A percentile compares a stretch with the other conserved stretches of the same genome.
These are phyloP conservation scores for Jackrogersella minutella DNA, from an alignment of 495 filamentous ascomycete genomes.

Conservation along the genomic window DNA sequence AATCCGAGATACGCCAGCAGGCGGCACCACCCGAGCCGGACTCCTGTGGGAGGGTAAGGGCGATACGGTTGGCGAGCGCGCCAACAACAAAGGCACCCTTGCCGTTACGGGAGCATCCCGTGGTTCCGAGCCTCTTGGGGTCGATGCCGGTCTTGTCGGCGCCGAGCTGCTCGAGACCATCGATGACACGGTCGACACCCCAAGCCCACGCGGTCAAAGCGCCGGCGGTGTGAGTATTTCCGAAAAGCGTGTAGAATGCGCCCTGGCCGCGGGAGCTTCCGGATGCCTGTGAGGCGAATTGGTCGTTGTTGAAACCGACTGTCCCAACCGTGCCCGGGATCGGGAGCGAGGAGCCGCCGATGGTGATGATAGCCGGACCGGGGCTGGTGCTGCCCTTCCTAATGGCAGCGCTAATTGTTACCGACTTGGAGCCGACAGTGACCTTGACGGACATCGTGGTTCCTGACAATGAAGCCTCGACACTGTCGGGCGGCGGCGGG, in stretches of 20 bases:
- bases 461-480: conserved; percentile 41
- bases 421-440: conserved; percentile 55
- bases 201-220: conserved; percentile 62
- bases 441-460: conserved; percentile 53
- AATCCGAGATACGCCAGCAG: conserved; percentile 60
- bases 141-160: conserved; percentile 54
- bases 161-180: conserved; percentile 58
- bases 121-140: conserved; percentile 56
- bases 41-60: conserved; percentile 62
- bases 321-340: conserved; percentile 56
- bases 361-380: conserved; percentile 59
- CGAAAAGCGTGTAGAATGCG: conserved; percentile 60
- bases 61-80: conserved; percentile 59
- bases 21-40: conserved; percentile 58
- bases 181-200: conserved; percentile 61
- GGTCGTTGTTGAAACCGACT: conserved; percentile 60
- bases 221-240: conserved; percentile 55
- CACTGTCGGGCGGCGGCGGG: conserved; percentile 53
- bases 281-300: conserved; percentile 53
- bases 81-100: conserved; percentile 63
- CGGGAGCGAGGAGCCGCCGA: conserved; percentile 58
- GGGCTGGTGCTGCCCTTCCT: conserved; percentile 49
- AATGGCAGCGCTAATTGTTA: conserved; percentile 56
- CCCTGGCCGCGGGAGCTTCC: conserved; percentile 52
- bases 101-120: conserved; percentile 63